Evolutionary conservation across 2,329 filamentous ascomycete species (phyloP).

Genomic region (Pezizomycotina sp.): DNA sequence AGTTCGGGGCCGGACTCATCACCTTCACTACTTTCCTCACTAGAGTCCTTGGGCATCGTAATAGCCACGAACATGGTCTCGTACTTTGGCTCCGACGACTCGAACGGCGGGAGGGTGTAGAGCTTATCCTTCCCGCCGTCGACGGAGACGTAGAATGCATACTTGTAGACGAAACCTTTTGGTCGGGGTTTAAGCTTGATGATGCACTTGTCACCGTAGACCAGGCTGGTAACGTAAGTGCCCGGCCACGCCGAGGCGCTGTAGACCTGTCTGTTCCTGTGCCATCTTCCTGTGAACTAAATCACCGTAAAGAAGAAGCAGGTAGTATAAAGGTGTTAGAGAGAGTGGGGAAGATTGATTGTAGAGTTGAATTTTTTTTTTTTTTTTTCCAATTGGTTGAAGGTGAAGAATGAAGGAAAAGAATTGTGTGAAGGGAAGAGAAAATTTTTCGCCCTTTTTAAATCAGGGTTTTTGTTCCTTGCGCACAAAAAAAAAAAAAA

Average conservation of each 20-base stretch:
- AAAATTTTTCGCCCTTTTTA: too few relatives aligned
- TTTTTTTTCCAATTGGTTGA: background rate
- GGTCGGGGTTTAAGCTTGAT: conserved; percentile 22
- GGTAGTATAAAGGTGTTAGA: background rate
- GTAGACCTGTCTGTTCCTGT: conserved; percentile 21
- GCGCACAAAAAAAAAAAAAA: too few relatives aligned
- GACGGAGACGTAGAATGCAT: conserved; percentile 23
- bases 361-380: background rate
- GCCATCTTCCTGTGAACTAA: conserved; percentile 25
- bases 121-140: conserved; percentile 22
- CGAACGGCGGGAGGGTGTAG: conserved; percentile 21
- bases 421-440: too few relatives aligned
- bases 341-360: background rate
- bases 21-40: too few relatives aligned
- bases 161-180: conserved; percentile 20
- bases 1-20: conserved; percentile 2
- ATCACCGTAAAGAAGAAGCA: background rate
- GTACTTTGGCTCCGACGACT: conserved; percentile 10
- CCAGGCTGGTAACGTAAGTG: conserved; percentile 22
- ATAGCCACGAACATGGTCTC: conserved; percentile 18
- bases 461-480: too few relatives aligned
- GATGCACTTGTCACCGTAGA: conserved; percentile 21
- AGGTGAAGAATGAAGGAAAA: too few relatives aligned
- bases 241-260: conserved; percentile 24
- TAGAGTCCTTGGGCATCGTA: conserved; percentile 11